These are phyloP conservation scores for Tarenaya hassleriana DNA, from an alignment of 345 rosid genomes.

Conservation along the genomic window DNA sequence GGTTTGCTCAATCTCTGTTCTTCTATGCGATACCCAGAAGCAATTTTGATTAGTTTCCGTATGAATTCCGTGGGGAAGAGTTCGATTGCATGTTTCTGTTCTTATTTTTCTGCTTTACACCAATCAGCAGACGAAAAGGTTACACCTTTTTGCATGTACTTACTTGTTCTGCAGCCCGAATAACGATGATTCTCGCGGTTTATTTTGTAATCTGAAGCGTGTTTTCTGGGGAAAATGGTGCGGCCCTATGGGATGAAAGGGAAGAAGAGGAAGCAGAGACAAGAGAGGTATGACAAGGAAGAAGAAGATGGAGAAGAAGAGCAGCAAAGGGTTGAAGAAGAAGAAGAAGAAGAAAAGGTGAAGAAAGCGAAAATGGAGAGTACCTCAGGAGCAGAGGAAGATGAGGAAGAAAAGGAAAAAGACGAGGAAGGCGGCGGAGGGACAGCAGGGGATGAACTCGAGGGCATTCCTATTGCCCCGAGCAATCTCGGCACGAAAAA, in stretches of 20 bases:
- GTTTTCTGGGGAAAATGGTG: constrained; percentile 40
- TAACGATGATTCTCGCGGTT: background rate
- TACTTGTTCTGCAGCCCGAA: no score
- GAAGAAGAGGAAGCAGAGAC: constrained; percentile 55
- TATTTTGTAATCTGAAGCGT: constrained; percentile 6
- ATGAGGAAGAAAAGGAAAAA: constrained; percentile 25
- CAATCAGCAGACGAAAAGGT: no score
- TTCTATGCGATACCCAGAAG: no score
- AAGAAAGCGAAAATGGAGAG: constrained; percentile 25
- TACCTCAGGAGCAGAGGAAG: constrained; percentile 19
- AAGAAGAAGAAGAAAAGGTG: constrained; percentile 18
- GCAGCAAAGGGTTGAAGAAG: constrained; percentile 26
- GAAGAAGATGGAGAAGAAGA: constrained; percentile 40
- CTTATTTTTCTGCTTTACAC: no score
- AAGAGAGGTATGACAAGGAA: constrained; percentile 48
- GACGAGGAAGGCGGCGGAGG: constrained; percentile 30
- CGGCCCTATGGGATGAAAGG: constrained; percentile 58
- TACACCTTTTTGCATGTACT: constrained; percentile 8
- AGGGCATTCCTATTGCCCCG: constrained; percentile 55
- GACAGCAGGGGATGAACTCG: constrained; percentile 23
- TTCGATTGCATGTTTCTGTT: no score
- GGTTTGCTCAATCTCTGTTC: no score
- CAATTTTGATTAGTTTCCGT: no score
- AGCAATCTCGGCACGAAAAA: constrained; percentile 27
- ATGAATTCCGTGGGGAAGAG: no score